Percentiles rank a stretch among this genome's conserved stretches.
phyloP scores from a whole-genome alignment of 78 protist genomes.

The Dictyostelium discoideum region dicty_2.7 NC_007090.3:661501-662000 shows the following conservation, averaged over 20 bases:
- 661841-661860: slow-evolving; percentile 78
- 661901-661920: slow-evolving; percentile 80
- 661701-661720: not conserved
- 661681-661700: not conserved
- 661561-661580: too few species aligned
- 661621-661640: too few species aligned
- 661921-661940: slow-evolving; percentile 53
- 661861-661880: slow-evolving; percentile 70
- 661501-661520: too few species aligned
- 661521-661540: too few species aligned
- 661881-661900: slow-evolving; percentile 74
- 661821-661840: slow-evolving; percentile 74
- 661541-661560: too few species aligned
- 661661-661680: not conserved
- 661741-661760: slow-evolving; percentile 84
- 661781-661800: slow-evolving; percentile 34
- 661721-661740: slow-evolving; percentile 80
- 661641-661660: too few species aligned
- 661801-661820: slow-evolving; percentile 67
- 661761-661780: slow-evolving; percentile 86
- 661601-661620: too few species aligned
- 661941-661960: slow-evolving; percentile 74
- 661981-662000: slow-evolving; percentile 72
- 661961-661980: slow-evolving; percentile 78
- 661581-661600: too few species aligned